These are phyloP conservation scores for Dendrobium chrysotoxum DNA, from an alignment of 106 monocot species.

Conservation along the genomic window DNA sequence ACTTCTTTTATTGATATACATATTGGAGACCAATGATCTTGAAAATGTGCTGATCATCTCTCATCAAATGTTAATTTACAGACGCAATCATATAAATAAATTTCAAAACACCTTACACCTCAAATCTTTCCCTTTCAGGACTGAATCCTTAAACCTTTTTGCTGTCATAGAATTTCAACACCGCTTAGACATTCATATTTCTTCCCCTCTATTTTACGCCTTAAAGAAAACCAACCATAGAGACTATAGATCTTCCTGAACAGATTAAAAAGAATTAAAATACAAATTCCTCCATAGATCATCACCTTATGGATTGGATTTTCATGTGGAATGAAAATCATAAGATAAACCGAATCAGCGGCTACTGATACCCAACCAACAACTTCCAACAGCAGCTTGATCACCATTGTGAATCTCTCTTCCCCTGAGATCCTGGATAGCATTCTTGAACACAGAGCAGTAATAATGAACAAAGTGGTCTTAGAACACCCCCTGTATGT, in stretches of 20 bases:
- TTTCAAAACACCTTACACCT: neutral
- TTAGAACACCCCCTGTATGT: constrained; percentile 55
- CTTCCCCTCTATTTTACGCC: constrained; percentile 1
- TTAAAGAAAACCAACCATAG: constrained; percentile 10
- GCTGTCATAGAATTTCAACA: constrained; percentile 2
- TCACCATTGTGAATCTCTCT: constrained; percentile 19
- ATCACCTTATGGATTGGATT: neutral
- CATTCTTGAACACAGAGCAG: constrained; percentile 55
- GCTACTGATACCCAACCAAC: constrained; percentile 49
- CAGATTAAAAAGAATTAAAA: constrained; percentile 39
- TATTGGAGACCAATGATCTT: neutral
- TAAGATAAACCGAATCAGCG: constrained; percentile 38
- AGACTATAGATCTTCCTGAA: constrained; percentile 30
- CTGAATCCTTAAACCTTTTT: neutral
- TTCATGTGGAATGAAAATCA: constrained; percentile 13
- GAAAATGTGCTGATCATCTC: neutral
- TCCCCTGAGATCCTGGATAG: constrained; percentile 37
- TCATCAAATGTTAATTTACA: neutral
- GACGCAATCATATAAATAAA: no score
- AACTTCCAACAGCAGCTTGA: constrained; percentile 34
- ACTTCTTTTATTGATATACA: no score
- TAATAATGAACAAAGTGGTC: constrained; percentile 39
- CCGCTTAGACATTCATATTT: constrained; percentile 5
- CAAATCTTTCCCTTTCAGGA: no score
- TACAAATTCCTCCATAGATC: constrained; percentile 31